Evolutionary conservation across 2,329 filamentous ascomycete genomes (phyloP), one percentile per base, ranked within the genome.

Genomic region (Penicillium sp.): DNA sequence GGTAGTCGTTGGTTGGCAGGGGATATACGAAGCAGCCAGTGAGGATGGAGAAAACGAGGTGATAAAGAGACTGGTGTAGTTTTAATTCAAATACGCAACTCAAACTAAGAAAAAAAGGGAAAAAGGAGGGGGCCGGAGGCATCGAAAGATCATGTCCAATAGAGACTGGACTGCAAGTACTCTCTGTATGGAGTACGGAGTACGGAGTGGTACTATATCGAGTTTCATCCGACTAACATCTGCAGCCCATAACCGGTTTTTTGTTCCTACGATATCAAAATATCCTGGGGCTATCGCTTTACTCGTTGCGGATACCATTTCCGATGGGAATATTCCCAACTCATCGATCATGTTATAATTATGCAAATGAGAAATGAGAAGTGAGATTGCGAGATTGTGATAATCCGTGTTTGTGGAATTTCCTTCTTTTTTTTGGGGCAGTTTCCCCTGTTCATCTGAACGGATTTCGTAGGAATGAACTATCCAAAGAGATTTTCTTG

Each of bases 181-280:
- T 23, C 23, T 23, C 3, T 23, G 23, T 23, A 23, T 23, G 23
- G 23, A 23, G 23, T 23, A 23, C 23, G 23, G 23, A 23, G n/a
- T n/a, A n/a, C n/a, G n/a, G 23, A 23, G 23, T 23, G 5, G 32
- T 30, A 3, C n/a, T n/a, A 40, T 40, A 9, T 39, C 30, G 30
- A 51, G 16, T 16, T 38, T 11, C 10, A 38, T 40, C 16, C n/a
- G 1, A 16, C 29, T 26, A 35, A 34, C 11, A 11, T 23, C 1
- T 53, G 51, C 39, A 53, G 29, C 38, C 6, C 16, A 32, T 16
- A 53, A 53, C 50, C 50, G 23, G 50, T 48, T 53, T 39, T 50
- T n/a, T n/a, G n/a, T n/a, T n/a, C n/a, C n/a, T n/a, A n/a, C n/a
- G n/a, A n/a, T n/a, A n/a, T n/a, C n/a, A n/a, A n/a, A n/a, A n/a